Conservation (phyloP, 352 stramenopile species). For the Phytophthora citrophthora region DNA sequence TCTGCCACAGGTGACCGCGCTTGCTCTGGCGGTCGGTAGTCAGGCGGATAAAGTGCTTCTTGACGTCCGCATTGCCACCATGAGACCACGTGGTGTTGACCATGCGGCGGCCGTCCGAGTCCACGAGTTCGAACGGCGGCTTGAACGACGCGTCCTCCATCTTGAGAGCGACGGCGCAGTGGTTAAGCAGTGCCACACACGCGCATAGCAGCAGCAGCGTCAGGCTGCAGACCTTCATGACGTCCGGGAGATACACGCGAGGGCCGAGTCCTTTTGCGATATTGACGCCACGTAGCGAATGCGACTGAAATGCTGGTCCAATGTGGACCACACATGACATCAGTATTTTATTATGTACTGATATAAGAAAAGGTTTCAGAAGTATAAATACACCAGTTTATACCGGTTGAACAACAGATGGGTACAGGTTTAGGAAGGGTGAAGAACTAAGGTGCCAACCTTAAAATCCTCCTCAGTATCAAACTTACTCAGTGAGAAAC, state of each 20-base stretch:
- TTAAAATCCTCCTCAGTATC: too few relatives aligned
- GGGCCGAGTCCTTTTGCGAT: conserved; percentile 15
- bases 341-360: too few relatives aligned
- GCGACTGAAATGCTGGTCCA: conserved; percentile 2
- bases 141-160: conserved; percentile 83
- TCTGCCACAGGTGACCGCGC: conserved; percentile 82
- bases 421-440: not conserved
- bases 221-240: conserved; percentile 35
- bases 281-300: conserved; percentile 40
- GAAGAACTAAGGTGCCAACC: too few relatives aligned
- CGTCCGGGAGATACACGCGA: conserved; percentile 14
- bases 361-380: too few relatives aligned
- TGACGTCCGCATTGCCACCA: conserved; percentile 76
- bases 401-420: too few relatives aligned
- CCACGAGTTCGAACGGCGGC: conserved; percentile 72
- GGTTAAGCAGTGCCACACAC: conserved; percentile 22
- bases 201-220: conserved; percentile 45
- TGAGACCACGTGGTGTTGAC: conserved; percentile 82
- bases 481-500: too few relatives aligned
- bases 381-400: too few relatives aligned
- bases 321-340: conserved; percentile 1
- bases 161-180: conserved; percentile 30
- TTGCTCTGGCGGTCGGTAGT: conserved; percentile 90
- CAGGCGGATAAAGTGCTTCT: conserved; percentile 89
- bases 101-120: conserved; percentile 62